Percentiles rank a stretch among this genome's conserved stretches.
These are phyloP conservation scores for Sclerotiophoma versabilis DNA, from an alignment of 2,329 filamentous ascomycete species.

Conservation along the genomic window DNA sequence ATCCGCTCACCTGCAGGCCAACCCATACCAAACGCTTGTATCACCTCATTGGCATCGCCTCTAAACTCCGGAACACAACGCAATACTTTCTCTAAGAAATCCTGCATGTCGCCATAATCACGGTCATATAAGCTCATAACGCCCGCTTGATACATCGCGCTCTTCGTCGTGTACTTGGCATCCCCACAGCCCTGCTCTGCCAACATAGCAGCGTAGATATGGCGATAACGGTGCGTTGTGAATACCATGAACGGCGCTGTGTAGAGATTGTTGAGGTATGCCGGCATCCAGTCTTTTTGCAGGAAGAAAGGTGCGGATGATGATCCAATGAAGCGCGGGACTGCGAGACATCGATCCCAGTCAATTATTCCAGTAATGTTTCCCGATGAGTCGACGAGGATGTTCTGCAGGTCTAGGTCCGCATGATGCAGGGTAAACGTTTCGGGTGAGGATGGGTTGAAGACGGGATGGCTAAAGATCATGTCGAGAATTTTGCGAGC, in stretches of 20 bases:
- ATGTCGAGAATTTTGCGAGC: neutral
- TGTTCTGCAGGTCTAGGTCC: slow-evolving; percentile 37
- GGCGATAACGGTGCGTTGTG: slow-evolving; percentile 11
- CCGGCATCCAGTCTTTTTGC: slow-evolving; percentile 1
- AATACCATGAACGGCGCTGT: neutral
- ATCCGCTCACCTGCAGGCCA: slow-evolving; percentile 5
- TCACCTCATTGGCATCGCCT: slow-evolving; percentile 1
- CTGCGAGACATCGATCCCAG: slow-evolving; percentile 25
- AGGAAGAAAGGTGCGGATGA: slow-evolving; percentile 22
- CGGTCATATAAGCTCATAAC: neutral
- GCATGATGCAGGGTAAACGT: slow-evolving; percentile 31
- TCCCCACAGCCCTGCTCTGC: slow-evolving; percentile 12
- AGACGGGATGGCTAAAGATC: slow-evolving; percentile 3
- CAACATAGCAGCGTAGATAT: slow-evolving; percentile 19
- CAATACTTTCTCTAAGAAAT: neutral
- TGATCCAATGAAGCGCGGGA: slow-evolving; percentile 22
- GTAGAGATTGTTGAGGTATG: neutral
- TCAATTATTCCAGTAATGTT: slow-evolving; percentile 34
- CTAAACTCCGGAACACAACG: neutral
- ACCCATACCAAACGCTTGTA: neutral
- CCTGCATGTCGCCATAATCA: neutral
- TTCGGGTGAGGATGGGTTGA: neutral
- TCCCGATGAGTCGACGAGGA: slow-evolving; percentile 25
- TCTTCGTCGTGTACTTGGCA: slow-evolving; percentile 13
- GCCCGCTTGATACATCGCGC: neutral